Evolutionary conservation across 257 asterid species (phyloP), one percentile per base, ranked within the genome.

Genomic region (Ilex asprella): DNA sequence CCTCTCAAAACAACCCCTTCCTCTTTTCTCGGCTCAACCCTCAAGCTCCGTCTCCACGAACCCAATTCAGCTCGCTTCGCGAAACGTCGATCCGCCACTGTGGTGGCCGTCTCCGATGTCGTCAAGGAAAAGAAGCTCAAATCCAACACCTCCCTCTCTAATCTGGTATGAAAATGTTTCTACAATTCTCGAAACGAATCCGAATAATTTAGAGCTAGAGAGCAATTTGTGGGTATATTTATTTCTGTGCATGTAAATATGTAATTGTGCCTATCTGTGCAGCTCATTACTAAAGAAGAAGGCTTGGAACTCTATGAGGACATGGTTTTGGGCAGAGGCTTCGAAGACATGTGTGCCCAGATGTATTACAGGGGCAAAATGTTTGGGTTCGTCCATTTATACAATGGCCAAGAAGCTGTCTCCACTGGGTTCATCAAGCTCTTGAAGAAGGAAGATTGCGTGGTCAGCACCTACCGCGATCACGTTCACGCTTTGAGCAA

Each of bases 301-400:
- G 96, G 92, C 16, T 66, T 93, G 69, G 90, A 27, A 30, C 59
- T 93, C 76, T 93, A 84, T 9, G 95, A 93, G 81, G 99, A 93
- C 78, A 87, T 93, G 97, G 58, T 78, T 39, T 66, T 93, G 62
- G 97, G 99, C 61, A 79, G 99, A 76, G 43, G 85, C 32, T 93
- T 93, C 10, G 99, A 93, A 84, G 97, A 93, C 65, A 93, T 89
- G 96, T 89, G 97, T 72, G 99, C 99, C 58, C 97, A 93, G 79
- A 93, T 89, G 99, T 93, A 93, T 75, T 93, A 89, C 81, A 75
- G 97, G 60, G 99, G 97, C 53, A 93, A 93, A 75, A 93, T 93
- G 99, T 93, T 93, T 68, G 99, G 99, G 29, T 89, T 93, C 52
- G 97, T 89, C 54, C 97, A 89, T 75, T 78, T 93, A 73, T 93